A percentile compares a stretch with the other conserved stretches of the same genome.
Evolutionary conservation across 2,329 filamentous ascomycete genomes (phyloP).

Genomic region (Phialemoniopsis sp.): DNA sequence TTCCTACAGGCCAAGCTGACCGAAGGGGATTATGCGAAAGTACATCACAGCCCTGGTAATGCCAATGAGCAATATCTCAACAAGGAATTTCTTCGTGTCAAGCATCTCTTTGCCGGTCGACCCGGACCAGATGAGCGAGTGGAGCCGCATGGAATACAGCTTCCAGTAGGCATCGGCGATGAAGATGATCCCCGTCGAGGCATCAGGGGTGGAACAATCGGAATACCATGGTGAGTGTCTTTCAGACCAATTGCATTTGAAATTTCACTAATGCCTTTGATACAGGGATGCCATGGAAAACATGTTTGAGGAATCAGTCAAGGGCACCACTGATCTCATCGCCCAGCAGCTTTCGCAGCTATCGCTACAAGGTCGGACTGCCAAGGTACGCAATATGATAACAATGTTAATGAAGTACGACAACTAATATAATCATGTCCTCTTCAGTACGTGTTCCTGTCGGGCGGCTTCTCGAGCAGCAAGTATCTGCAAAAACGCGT

Average conservation of each 20-base stretch:
- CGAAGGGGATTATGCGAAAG: too few relatives aligned
- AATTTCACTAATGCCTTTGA: conserved; percentile 11
- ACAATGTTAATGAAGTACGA: too few relatives aligned
- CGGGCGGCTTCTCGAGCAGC: background rate
- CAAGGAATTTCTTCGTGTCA: conserved; percentile 16
- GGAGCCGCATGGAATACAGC: too few relatives aligned
- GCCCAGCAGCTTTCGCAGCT: conserved; percentile 7
- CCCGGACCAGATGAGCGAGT: conserved; percentile 7
- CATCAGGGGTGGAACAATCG: conserved; percentile 10
- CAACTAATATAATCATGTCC: conserved; percentile 4
- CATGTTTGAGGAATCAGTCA: conserved; percentile 9
- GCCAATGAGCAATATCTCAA: too few relatives aligned
- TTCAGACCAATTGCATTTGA: background rate
- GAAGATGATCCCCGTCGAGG: conserved; percentile 9
- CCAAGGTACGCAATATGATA: too few relatives aligned
- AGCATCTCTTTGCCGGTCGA: conserved; percentile 15
- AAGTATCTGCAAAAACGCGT: background rate
- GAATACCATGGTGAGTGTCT: conserved; percentile 5
- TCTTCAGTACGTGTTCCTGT: background rate
- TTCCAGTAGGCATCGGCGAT: conserved; percentile 11
- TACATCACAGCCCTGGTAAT: too few relatives aligned
- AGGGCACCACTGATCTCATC: conserved; percentile 9
- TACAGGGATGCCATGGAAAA: conserved; percentile 10
- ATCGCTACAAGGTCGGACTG: too few relatives aligned
- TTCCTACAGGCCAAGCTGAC: conserved; percentile 12